Evolutionary conservation across 2,329 filamentous ascomycete species (phyloP).

Genomic region (Claviceps monticola): DNA sequence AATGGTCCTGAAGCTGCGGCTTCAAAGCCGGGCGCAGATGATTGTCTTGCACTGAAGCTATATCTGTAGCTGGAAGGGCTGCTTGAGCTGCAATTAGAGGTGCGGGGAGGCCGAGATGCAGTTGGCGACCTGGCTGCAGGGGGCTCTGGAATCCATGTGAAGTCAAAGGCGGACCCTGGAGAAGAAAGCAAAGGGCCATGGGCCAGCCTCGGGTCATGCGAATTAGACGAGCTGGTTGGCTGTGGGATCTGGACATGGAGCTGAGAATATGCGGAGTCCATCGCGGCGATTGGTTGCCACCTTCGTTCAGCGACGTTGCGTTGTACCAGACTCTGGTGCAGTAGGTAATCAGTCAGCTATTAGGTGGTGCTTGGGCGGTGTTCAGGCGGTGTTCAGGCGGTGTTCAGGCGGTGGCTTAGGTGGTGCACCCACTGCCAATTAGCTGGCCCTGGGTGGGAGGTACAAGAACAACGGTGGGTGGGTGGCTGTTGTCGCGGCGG

Average conservation of each 20-base stretch:
- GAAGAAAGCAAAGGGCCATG: background rate
- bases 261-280: slow-evolving; percentile 3
- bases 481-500: background rate
- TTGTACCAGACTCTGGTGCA: background rate
- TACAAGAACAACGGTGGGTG: no score
- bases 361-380: background rate
- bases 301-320: slow-evolving; percentile 1
- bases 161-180: slow-evolving; percentile 3
- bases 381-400: background rate
- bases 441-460: no score
- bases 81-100: background rate
- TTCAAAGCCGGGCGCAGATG: background rate
- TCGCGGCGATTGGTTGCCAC: slow-evolving; percentile 2
- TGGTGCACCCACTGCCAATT: no score
- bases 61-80: slow-evolving; percentile 2
- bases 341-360: no score
- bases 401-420: no score
- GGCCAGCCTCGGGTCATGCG: background rate
- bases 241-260: slow-evolving; percentile 4
- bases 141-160: slow-evolving; percentile 3
- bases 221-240: background rate
- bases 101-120: slow-evolving; percentile 1
- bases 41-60: slow-evolving; percentile 1
- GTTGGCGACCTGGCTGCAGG: background rate
- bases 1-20: background rate